Percentiles rank a stretch among this genome's conserved stretches.
phyloP scores from a whole-genome alignment of 2,329 filamentous ascomycete species.

The Fonsecaea pedrosoi region DNA sequence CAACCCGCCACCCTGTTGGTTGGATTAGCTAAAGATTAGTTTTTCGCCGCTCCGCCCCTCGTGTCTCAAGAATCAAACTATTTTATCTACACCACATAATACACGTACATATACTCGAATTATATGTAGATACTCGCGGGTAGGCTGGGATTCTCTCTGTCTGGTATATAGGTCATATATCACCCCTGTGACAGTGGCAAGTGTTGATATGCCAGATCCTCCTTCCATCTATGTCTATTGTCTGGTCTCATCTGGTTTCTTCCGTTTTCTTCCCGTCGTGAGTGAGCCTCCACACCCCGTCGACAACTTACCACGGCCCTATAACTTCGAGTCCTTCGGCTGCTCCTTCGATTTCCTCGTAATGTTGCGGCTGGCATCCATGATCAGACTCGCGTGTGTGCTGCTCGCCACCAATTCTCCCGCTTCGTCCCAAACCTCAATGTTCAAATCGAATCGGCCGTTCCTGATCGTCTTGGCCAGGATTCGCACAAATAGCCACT shows the following conservation, averaged over 20 bases:
- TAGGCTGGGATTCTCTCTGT: not conserved
- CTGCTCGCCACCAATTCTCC: conserved; percentile 72
- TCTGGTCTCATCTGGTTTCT: not conserved
- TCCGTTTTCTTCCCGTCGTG: not conserved
- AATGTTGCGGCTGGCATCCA: conserved; percentile 68
- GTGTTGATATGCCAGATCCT: not conserved
- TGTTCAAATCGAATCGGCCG: conserved; percentile 76
- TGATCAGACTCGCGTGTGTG: conserved; percentile 70
- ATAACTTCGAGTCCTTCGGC: conserved; percentile 19
- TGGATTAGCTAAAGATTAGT: too few species aligned
- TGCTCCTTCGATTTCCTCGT: conserved; percentile 23
- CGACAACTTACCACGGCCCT: not conserved
- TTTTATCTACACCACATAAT: too few species aligned
- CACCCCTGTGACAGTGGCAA: not conserved
- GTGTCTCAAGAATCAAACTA: too few species aligned
- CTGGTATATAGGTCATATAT: not conserved
- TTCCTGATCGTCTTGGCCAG: conserved; percentile 71
- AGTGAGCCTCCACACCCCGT: not conserved
- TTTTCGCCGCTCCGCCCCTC: too few species aligned
- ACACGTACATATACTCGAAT: too few species aligned
- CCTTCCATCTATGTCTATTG: not conserved
- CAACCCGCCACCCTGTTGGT: too few species aligned
- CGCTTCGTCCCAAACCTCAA: conserved; percentile 68
- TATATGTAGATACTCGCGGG: not conserved
- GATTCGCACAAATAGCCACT: conserved; percentile 74